These are phyloP conservation scores for Xylariales sp. DNA, from an alignment of 2,329 filamentous ascomycete genomes.

Conservation along the genomic window DNA sequence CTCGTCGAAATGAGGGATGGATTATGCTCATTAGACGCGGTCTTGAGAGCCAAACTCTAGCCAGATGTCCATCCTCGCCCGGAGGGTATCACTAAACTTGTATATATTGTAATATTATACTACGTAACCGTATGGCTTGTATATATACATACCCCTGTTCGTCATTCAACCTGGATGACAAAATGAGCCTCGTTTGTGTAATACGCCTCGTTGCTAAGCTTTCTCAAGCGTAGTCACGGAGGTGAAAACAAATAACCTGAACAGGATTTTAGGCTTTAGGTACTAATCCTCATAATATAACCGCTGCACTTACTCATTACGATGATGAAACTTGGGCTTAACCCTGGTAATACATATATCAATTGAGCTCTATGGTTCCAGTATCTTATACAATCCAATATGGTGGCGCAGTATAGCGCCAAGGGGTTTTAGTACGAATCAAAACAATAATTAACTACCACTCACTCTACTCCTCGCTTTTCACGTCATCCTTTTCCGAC, in stretches of 20 bases:
- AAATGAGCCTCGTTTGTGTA: not conserved
- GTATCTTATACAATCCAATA: constrained; percentile 6
- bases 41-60: constrained; percentile 35
- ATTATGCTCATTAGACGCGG: constrained; percentile 46
- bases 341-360: constrained; percentile 19
- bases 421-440: constrained; percentile 4
- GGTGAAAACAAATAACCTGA: not conserved
- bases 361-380: constrained; percentile 1
- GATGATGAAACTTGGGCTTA: not conserved
- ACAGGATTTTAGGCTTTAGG: too few relatives aligned
- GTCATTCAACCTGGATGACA: not conserved
- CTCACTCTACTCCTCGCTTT: constrained; percentile 27
- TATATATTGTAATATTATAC: constrained; percentile 8
- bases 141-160: not conserved
- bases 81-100: not conserved
- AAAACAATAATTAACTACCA: constrained; percentile 21
- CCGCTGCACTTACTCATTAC: not conserved
- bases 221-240: not conserved
- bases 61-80: not conserved
- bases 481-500: constrained; percentile 31
- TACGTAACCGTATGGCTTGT: not conserved
- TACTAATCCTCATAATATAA: not conserved
- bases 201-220: not conserved
- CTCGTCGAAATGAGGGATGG: constrained; percentile 49
- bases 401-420: not conserved